A percentile compares a stretch with the other conserved stretches of the same genome.
Evolutionary conservation across 2,329 filamentous ascomycete species (phyloP).

Genomic region (Dendrostoma leiphaemia): DNA sequence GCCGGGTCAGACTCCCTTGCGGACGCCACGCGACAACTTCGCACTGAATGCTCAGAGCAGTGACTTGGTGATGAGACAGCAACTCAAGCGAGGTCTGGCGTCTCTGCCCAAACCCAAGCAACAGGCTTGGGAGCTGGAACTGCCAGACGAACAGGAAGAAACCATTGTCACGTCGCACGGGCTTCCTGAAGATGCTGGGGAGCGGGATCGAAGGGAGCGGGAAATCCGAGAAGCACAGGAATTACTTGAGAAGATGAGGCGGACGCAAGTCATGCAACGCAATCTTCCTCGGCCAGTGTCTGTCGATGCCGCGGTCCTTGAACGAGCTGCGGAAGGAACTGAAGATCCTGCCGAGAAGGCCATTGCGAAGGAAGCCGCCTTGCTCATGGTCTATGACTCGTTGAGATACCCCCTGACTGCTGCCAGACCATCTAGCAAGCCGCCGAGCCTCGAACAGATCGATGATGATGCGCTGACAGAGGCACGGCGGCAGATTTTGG

Average conservation of each 20-base stretch:
- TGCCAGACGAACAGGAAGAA: conserved; percentile 79
- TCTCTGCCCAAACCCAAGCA: conserved; percentile 90
- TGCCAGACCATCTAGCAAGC: conserved; percentile 60
- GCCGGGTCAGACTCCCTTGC: conserved; percentile 77
- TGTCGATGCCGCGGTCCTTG: conserved; percentile 68
- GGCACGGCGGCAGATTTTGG: conserved; percentile 73
- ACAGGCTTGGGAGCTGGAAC: conserved; percentile 88
- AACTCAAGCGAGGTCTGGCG: conserved; percentile 71
- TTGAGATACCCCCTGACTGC: conserved; percentile 69
- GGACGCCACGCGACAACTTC: conserved; percentile 85
- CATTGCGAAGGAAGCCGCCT: conserved; percentile 74
- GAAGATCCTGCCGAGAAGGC: conserved; percentile 64
- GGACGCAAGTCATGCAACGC: conserved; percentile 89
- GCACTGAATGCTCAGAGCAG: conserved; percentile 73
- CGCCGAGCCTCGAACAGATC: conserved; percentile 60
- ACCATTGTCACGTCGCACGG: conserved; percentile 41
- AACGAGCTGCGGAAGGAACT: conserved; percentile 60
- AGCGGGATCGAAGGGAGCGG: conserved; percentile 76
- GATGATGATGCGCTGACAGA: conserved; percentile 71
- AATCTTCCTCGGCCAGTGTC: conserved; percentile 73
- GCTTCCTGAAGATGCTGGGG: conserved; percentile 54
- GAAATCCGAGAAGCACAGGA: conserved; percentile 68
- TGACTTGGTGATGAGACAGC: conserved; percentile 62
- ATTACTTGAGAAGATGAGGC: conserved; percentile 72
- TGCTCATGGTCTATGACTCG: conserved; percentile 81